These are phyloP conservation scores for Aspergillus floridensis DNA, from an alignment of 2,329 filamentous ascomycete species.

Conservation along the genomic window DNA sequence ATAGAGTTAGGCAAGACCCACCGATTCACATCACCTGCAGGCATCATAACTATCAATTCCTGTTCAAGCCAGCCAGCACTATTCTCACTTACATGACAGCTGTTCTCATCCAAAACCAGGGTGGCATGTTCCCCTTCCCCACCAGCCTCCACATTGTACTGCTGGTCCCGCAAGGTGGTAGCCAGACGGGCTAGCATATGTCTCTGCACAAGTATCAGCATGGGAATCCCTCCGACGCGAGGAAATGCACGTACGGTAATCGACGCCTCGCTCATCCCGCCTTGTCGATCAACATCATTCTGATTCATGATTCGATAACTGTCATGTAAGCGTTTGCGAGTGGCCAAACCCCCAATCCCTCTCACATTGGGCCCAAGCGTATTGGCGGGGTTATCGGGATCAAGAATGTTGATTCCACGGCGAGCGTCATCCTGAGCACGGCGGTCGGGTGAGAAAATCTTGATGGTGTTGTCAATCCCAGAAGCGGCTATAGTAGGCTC, in stretches of 20 bases:
- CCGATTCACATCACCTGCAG: conserved; percentile 33
- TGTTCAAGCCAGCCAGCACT: not conserved
- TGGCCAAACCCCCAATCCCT: conserved; percentile 49
- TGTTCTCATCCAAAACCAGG: conserved; percentile 5
- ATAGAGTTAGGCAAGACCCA: not conserved
- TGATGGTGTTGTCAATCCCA: conserved; percentile 67
- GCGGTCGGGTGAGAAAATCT: conserved; percentile 64
- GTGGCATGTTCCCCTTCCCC: conserved; percentile 24
- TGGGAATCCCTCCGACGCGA: not conserved
- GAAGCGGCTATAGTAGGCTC: conserved; percentile 65
- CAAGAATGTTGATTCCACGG: conserved; percentile 57
- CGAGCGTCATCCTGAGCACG: conserved; percentile 57
- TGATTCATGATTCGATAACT: conserved; percentile 61
- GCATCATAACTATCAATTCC: not conserved
- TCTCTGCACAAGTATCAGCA: conserved; percentile 33
- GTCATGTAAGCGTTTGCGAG: conserved; percentile 58
- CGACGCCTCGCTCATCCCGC: conserved; percentile 56
- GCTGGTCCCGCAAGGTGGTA: conserved; percentile 14
- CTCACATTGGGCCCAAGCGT: conserved; percentile 26
- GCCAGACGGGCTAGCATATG: conserved; percentile 49
- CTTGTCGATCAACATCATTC: conserved; percentile 60
- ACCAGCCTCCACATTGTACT: conserved; percentile 20
- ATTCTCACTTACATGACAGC: conserved; percentile 13
- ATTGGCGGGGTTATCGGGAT: conserved; percentile 44
- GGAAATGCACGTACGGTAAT: conserved; percentile 49